These are phyloP conservation scores for Coemansia sp. DNA, from an alignment of 192 early-diverging fungal genomes.

Conservation along the genomic window DNA sequence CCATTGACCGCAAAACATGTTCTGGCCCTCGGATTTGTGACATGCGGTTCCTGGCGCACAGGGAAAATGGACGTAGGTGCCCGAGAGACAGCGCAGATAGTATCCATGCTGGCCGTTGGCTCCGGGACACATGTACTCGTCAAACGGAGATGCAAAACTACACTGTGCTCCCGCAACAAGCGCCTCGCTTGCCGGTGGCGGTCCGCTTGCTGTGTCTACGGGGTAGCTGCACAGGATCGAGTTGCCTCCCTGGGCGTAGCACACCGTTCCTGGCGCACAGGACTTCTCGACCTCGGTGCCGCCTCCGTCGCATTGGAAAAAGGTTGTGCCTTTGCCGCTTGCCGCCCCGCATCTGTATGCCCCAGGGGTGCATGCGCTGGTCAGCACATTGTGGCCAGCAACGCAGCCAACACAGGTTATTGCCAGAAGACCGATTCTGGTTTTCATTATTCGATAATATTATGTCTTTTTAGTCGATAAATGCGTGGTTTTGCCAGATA, in stretches of 20 bases:
- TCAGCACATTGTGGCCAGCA: not conserved
- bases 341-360: slow-evolving; percentile 34
- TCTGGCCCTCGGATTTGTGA: slow-evolving; percentile 37
- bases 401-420: not conserved
- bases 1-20: slow-evolving; percentile 40
- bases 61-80: slow-evolving; percentile 37
- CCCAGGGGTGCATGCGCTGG: slow-evolving; percentile 26
- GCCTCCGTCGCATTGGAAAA: slow-evolving; percentile 39
- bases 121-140: slow-evolving; percentile 51
- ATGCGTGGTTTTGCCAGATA: no score
- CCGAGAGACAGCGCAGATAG: slow-evolving; percentile 44
- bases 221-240: slow-evolving; percentile 46
- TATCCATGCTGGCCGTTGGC: slow-evolving; percentile 35
- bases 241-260: slow-evolving; percentile 35
- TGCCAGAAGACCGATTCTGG: slow-evolving; percentile 1
- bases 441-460: not conserved
- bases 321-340: slow-evolving; percentile 32
- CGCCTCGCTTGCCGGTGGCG: slow-evolving; percentile 15
- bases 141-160: slow-evolving; percentile 27
- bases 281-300: slow-evolving; percentile 32
- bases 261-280: slow-evolving; percentile 48
- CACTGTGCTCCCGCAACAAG: slow-evolving; percentile 33
- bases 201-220: slow-evolving; percentile 23
- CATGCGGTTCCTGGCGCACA: slow-evolving; percentile 49
- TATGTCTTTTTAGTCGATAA: not conserved